A percentile compares a stretch with the other conserved stretches of the same genome.
phyloP scores from a whole-genome alignment of 352 stramenopile genomes.

The Globisporangium barbulae region DNA sequence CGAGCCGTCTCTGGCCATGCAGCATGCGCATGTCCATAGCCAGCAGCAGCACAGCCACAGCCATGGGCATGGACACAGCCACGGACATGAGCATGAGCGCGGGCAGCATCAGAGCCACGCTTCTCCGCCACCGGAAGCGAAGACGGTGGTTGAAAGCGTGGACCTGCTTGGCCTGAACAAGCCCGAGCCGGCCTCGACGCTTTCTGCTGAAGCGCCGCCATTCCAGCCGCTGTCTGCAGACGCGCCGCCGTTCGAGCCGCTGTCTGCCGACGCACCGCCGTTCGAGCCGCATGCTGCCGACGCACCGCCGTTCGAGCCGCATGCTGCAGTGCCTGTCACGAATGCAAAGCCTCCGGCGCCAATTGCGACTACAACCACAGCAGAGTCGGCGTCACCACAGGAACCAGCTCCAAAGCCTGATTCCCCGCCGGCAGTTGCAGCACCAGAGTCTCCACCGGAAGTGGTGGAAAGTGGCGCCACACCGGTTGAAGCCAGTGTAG shows the following conservation, averaged over 20 bases:
- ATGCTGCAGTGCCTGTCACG: neutral
- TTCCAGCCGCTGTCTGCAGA: neutral
- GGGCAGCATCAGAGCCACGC: conserved; percentile 8
- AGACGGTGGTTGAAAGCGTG: conserved; percentile 28
- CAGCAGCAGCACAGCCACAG: conserved; percentile 1
- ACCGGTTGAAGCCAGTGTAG: conserved; percentile 10
- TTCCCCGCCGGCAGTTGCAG: neutral
- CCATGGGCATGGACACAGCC: neutral
- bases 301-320: neutral
- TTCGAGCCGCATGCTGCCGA: neutral
- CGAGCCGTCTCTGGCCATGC: conserved; percentile 1
- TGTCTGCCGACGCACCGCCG: neutral
- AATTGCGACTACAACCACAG: neutral
- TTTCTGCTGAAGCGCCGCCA: neutral
- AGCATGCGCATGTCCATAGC: neutral
- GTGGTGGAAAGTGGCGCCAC: conserved; percentile 1
- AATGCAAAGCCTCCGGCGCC: conserved; percentile 13
- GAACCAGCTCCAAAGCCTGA: neutral
- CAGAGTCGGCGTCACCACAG: neutral
- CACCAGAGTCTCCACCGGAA: neutral
- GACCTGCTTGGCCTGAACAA: conserved; percentile 49
- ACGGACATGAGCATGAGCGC: neutral
- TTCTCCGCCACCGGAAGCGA: neutral
- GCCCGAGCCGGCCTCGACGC: neutral
- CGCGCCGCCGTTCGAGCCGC: neutral